phyloP scores from a whole-genome alignment of 306 rosid species.

The Vigna trinervia region DNA sequence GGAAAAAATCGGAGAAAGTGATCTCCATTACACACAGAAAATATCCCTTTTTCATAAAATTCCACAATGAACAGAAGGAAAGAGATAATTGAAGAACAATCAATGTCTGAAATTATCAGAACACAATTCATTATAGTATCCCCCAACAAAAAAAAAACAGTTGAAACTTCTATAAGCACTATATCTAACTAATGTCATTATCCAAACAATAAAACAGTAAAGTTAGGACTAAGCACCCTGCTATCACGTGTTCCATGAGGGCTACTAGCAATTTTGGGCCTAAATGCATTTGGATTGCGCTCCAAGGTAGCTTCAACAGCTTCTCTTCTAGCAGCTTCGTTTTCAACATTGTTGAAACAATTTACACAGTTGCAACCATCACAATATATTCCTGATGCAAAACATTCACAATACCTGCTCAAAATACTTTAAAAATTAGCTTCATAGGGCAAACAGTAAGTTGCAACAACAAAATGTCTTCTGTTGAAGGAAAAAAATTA shows the following conservation, averaged over 20 bases:
- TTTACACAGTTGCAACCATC: slow-evolving; percentile 99
- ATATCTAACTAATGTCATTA: slow-evolving; percentile 13
- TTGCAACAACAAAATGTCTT: slow-evolving; percentile 23
- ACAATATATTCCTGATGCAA: slow-evolving; percentile 98
- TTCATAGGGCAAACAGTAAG: slow-evolving; percentile 23
- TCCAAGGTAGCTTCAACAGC: slow-evolving; percentile 98
- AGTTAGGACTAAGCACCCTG: slow-evolving; percentile 62
- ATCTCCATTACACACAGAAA: slow-evolving; percentile 13
- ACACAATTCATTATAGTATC: slow-evolving; percentile 32
- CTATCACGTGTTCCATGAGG: slow-evolving; percentile 82
- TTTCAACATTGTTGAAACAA: slow-evolving; percentile 95
- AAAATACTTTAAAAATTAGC: slow-evolving; percentile 50
- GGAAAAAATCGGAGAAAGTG: slow-evolving; percentile 14
- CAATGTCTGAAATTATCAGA: slow-evolving; percentile 30
- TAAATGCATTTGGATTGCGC: slow-evolving; percentile 98
- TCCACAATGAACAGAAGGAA: slow-evolving; percentile 35
- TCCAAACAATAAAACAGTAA: slow-evolving; percentile 31
- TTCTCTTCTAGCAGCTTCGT: slow-evolving; percentile 93
- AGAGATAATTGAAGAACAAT: not conserved
- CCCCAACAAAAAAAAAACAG: slow-evolving; percentile 27
- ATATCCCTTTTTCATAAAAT: slow-evolving; percentile 29
- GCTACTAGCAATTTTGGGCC: slow-evolving; percentile 99
- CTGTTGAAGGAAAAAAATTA: slow-evolving; percentile 23
- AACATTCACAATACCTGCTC: slow-evolving; percentile 98
- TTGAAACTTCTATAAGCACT: slow-evolving; percentile 18